Evolutionary conservation across 805 yeast genomes (phyloP).

Genomic region (Saturnispora sekii): DNA sequence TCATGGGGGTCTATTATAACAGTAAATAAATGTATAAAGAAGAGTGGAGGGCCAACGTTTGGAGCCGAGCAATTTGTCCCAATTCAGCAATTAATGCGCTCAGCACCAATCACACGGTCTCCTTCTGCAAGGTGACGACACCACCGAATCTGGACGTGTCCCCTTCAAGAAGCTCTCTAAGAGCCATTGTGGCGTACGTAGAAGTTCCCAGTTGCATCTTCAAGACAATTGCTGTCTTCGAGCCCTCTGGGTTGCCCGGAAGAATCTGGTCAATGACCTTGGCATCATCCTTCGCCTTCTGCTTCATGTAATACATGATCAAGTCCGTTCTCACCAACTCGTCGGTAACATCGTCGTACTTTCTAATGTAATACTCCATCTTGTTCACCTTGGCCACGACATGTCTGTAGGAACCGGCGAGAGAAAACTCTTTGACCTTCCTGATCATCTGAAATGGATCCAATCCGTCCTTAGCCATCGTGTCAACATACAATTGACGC

Average conservation of each 20-base stretch:
- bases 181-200: constrained; percentile 95
- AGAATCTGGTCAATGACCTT: constrained; percentile 21
- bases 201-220: constrained; percentile 74
- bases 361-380: constrained; percentile 51
- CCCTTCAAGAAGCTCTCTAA: constrained; percentile 79
- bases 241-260: constrained; percentile 30
- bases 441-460: constrained; percentile 82
- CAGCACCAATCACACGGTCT: neutral
- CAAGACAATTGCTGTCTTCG: constrained; percentile 60
- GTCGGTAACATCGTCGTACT: constrained; percentile 55
- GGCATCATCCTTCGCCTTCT: constrained; percentile 13
- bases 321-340: constrained; percentile 75
- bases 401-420: constrained; percentile 82
- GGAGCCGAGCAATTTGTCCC: neutral
- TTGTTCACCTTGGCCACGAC: constrained; percentile 57
- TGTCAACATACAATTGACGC: constrained; percentile 50
- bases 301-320: constrained; percentile 35
- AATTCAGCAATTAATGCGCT: neutral
- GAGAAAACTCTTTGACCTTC: constrained; percentile 77
- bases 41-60: neutral
- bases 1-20: neutral
- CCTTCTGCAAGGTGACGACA: constrained; percentile 16
- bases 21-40: neutral
- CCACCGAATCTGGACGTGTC: constrained; percentile 40
- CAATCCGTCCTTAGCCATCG: constrained; percentile 73